Conservation (phyloP, 164 flowering plant species). For the Umbellularia californica region DNA sequence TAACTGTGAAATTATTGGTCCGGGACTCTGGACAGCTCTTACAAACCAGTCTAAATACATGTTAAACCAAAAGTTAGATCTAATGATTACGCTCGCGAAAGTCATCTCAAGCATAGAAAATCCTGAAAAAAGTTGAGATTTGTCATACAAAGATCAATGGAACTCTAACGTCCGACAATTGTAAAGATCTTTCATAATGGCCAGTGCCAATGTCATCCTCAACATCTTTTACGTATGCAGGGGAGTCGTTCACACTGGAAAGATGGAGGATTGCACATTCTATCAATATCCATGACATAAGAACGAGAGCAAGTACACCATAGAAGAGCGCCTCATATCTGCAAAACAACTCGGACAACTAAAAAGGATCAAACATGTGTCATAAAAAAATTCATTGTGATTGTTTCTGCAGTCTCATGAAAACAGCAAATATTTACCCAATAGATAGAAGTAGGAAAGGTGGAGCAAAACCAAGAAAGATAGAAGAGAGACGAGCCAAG, state of each 20-base stretch:
- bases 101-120: not conserved
- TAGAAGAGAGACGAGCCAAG: conserved; percentile 74
- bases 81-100: not conserved
- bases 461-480: conserved; percentile 95
- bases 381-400: not conserved
- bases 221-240: conserved; percentile 23
- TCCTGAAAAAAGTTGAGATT: not conserved
- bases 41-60: too few species aligned
- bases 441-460: conserved; percentile 85
- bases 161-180: conserved; percentile 75
- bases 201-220: conserved; percentile 30
- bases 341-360: conserved; percentile 15
- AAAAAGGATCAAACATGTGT: not conserved
- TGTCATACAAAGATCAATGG: conserved; percentile 82
- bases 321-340: conserved; percentile 97
- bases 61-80: not conserved
- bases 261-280: conserved; percentile 55
- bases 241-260: conserved; percentile 24
- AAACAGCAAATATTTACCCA: conserved; percentile 48
- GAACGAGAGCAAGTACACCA: conserved; percentile 72
- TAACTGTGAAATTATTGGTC: too few species aligned
- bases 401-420: conserved; percentile 1
- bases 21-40: too few species aligned
- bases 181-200: conserved; percentile 48
- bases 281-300: conserved; percentile 83